Evolutionary conservation across 139 green algal species (phyloP), one percentile per base, ranked within the genome.

Genomic region (Pseudopediastrum boryanum): DNA sequence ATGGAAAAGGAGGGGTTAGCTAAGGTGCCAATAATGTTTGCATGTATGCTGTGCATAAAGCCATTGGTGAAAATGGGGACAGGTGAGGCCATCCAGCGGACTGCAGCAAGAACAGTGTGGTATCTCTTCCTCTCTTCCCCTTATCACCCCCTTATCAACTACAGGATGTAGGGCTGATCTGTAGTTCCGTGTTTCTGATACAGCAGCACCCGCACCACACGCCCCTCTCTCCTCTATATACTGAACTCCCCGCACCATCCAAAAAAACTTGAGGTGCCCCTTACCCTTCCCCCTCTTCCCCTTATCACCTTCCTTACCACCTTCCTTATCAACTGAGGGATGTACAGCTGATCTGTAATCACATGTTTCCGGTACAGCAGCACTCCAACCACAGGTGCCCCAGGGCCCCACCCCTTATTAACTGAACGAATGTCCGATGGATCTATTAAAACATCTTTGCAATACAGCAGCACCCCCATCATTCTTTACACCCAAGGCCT

Each of bases 141-240:
- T 29, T 74, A 42, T 44, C 56, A 42, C 35, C 58, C 43, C 27
- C 66, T 74, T n/a, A 58, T 58, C 19, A 58, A 21, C 48, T 58
- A 21, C 21, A 21, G 48, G 48, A 58, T 58, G 48, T 58, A 58
- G 48, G 48, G 48, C 48, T 58, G 48, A 58, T 58, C 48, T 58
- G 19, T n/a, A n/a, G n/a, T n/a, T n/a, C n/a, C n/a, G n/a, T 99
- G 96, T 85, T 99, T 99, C 75, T 96, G 89, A 86, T 99, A 99
- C 71, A 99, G 87, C 76, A 98, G 88, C 58, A 98, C 83, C 2
- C 83, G 95, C 51, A 97, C 95, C 43, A 89, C 84, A 19, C 94
- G 93, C 2, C 89, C 90, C 36, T 75, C 63, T 3, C 77, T 56
- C 29, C 78, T 77, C 3, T n/a, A n/a, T n/a, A n/a, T n/a, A n/a